Evolutionary conservation across 495 filamentous ascomycete genomes (phyloP).

Genomic region (Acidomyces sp.): DNA sequence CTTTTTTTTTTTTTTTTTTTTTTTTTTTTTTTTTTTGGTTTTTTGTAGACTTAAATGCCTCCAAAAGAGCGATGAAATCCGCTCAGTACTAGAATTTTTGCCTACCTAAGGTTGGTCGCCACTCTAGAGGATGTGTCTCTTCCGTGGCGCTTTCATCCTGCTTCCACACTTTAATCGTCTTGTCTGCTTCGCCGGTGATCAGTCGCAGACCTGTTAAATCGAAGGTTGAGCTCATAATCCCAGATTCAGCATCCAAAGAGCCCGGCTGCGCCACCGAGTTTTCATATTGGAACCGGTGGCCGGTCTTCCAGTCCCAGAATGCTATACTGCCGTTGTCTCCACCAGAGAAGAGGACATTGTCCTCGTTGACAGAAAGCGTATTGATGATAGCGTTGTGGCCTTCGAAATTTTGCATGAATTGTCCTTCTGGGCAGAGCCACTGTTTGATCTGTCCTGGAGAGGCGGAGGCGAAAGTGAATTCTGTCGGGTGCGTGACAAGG

Average conservation of each 20-base stretch:
- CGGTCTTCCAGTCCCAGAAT: conserved; percentile 99
- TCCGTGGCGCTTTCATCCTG: conserved; percentile 78
- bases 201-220: conserved; percentile 78
- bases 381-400: conserved; percentile 96
- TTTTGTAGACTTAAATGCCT: no score
- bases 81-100: conserved; percentile 50
- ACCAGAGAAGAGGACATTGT: conserved; percentile 89
- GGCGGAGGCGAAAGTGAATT: conserved; percentile 92
- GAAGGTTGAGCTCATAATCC: conserved; percentile 84
- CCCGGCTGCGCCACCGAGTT: conserved; percentile 91
- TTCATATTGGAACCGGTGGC: conserved; percentile 72
- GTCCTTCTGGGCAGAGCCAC: conserved; percentile 97
- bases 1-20: no score
- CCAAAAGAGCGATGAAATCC: no score
- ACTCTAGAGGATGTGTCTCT: conserved; percentile 82
- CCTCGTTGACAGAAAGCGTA: conserved; percentile 81
- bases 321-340: conserved; percentile 92
- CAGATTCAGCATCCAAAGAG: conserved; percentile 83
- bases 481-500: conserved; percentile 74
- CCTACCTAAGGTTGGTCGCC: conserved; percentile 72
- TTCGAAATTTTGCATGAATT: conserved; percentile 99
- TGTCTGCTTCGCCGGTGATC: conserved; percentile 91
- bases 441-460: conserved; percentile 94
- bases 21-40: no score
- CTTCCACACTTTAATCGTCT: conserved; percentile 98